Evolutionary conservation across 2,329 filamentous ascomycete genomes (phyloP), one percentile per base, ranked within the genome.

Genomic region (Colletotrichum camelliae): DNA sequence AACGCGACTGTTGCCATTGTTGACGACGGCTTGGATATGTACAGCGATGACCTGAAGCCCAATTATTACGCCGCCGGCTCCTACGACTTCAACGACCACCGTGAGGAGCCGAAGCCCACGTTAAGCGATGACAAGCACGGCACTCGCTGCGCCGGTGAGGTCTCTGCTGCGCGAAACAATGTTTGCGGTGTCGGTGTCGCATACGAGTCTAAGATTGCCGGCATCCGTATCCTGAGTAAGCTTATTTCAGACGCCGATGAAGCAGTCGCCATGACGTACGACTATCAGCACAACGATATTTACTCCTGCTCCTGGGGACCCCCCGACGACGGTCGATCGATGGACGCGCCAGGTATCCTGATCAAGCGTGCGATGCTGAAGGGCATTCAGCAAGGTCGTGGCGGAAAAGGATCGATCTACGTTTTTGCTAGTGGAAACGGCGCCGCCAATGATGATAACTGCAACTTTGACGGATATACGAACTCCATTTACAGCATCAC

Each of bases 401-500:
- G 87, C 66, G 95, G 96, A 4, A 92, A 93, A 69, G 97, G 97
- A 10, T 98, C 95, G 33, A 94, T 99, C 79, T 99, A 96, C 81
- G 97, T 99, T 70, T 99, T 99, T 84, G 97, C 97, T 58, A 96
- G 96, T 79, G 97, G 97, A 75, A 99, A 99, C 82, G 97, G 97
- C 74, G 97, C 96, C 12, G 88, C 89, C 5, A 92, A 88, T 78
- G 96, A 95, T 62, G 97, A 99, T 84, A 98, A 99, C 85, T 99
- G 97, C 90, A 99, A 99, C 84, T 99, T 99, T 83, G 97, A 99
- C 82, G 97, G 97, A 52, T 99, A 99, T 86, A 99, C 97, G 75
- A 99, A 99, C 88, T 98, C 96, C 83, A 99, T 99, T 80, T 99
- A 98, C 89, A 98, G 96, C 83, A 97, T 99, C 80, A 98, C 96